Evolutionary conservation across 75 land plant species (phyloP).

Genomic region (Sequoiadendron giganteum): DNA sequence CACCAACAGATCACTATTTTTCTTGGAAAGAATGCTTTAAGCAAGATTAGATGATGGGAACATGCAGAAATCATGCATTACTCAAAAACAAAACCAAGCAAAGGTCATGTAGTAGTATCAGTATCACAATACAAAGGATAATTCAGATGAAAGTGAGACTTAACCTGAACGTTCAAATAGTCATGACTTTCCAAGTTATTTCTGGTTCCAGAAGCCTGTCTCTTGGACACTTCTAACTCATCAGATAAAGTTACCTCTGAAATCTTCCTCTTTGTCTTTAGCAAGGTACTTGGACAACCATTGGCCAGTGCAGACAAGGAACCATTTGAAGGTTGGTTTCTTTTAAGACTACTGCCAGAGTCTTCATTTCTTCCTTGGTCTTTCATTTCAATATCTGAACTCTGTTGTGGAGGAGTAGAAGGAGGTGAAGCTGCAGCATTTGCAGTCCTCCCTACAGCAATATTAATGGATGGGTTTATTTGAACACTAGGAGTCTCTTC

Average conservation of each 20-base stretch:
- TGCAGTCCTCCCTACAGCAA: not conserved
- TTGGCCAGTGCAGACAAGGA: not conserved
- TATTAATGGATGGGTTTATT: not conserved
- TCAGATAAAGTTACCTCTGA: slow-evolving; percentile 2
- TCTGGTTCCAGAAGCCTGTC: not conserved
- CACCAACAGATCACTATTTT: not conserved
- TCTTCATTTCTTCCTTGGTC: slow-evolving; percentile 5
- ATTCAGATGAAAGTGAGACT: not conserved
- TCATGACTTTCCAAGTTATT: not conserved
- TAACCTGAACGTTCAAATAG: not conserved
- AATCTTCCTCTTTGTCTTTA: not conserved
- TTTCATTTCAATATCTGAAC: not conserved
- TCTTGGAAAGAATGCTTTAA: not conserved
- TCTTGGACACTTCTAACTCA: slow-evolving; percentile 5
- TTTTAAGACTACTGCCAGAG: not conserved
- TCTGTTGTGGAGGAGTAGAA: slow-evolving; percentile 6
- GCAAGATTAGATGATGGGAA: not conserved
- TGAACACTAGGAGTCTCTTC: not conserved
- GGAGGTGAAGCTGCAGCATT: not conserved
- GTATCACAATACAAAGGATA: not conserved
- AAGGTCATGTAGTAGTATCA: not conserved
- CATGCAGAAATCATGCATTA: not conserved
- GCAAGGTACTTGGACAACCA: slow-evolving; percentile 8
- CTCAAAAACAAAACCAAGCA: not conserved
- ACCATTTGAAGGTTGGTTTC: slow-evolving; percentile 5